Evolutionary conservation across 1,284 basidiomycete genomes (phyloP).

Genomic region (Cystobasidium pallidum): DNA sequence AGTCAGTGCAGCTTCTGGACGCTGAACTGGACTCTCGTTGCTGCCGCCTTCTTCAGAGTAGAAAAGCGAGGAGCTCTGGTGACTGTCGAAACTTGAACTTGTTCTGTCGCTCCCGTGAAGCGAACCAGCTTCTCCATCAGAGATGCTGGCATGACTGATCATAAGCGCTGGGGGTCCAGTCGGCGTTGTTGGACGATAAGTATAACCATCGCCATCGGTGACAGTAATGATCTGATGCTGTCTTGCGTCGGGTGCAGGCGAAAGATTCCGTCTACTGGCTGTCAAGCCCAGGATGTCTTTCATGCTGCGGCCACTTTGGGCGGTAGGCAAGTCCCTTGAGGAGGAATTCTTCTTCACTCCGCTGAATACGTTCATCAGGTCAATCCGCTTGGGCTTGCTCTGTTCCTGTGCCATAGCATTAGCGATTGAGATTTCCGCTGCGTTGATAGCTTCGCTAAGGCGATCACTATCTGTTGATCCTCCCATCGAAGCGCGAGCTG

Average conservation of each 20-base stretch:
- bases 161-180: conserved; percentile 15
- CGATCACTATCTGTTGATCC: conserved; percentile 31
- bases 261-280: not conserved
- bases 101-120: conserved; percentile 8
- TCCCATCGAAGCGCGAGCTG: conserved; percentile 16
- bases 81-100: conserved; percentile 49
- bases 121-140: conserved; percentile 7
- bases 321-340: conserved; percentile 41
- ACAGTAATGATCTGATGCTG: conserved; percentile 47
- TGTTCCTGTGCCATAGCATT: conserved; percentile 21
- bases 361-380: conserved; percentile 48
- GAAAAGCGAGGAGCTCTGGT: conserved; percentile 50
- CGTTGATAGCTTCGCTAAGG: conserved; percentile 33
- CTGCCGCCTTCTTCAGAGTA: conserved; percentile 49
- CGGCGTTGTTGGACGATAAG: conserved; percentile 29
- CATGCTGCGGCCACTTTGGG: conserved; percentile 29
- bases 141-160: conserved; percentile 2
- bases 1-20: conserved; percentile 37
- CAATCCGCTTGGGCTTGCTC: conserved; percentile 45
- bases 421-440: conserved; percentile 26
- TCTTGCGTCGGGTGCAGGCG: not conserved
- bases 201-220: conserved; percentile 42
- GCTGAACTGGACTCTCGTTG: conserved; percentile 31
- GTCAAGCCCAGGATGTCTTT: conserved; percentile 38
- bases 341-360: conserved; percentile 23